Conservation (phyloP, 108 stramenopile genomes). For the Pseudonitzschia pungens region DNA sequence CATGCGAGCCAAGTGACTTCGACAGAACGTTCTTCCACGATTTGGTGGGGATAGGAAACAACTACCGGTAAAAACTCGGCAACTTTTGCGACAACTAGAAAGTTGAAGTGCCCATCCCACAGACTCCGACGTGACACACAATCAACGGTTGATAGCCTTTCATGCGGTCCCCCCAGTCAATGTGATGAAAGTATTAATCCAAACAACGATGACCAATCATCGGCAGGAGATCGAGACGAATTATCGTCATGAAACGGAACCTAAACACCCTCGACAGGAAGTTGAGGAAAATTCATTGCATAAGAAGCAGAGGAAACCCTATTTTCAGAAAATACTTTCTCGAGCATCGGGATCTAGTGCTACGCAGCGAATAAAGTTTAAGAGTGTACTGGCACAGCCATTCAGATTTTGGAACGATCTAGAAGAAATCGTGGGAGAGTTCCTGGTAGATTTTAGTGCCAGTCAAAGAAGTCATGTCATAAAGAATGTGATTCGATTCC, state of each 20-base stretch:
- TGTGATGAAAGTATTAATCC: conserved; percentile 7
- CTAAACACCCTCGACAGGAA: not conserved
- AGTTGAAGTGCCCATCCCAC: not conserved
- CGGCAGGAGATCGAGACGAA: conserved; percentile 9
- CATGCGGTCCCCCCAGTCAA: too few relatives aligned
- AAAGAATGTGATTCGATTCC: conserved; percentile 21
- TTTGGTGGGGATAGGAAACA: too few relatives aligned
- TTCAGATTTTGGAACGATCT: conserved; percentile 7
- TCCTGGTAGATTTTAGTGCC: conserved; percentile 4
- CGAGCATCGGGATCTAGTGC: not conserved
- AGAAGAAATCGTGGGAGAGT: conserved; percentile 13
- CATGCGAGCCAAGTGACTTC: not conserved
- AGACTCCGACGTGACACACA: not conserved
- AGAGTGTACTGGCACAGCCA: conserved; percentile 11
- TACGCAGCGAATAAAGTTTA: not conserved
- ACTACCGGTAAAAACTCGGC: not conserved
- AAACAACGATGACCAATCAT: conserved; percentile 15
- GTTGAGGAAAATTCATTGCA: not conserved
- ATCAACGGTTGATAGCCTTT: not conserved
- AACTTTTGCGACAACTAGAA: not conserved
- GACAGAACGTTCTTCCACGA: not conserved
- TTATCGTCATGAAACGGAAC: not conserved
- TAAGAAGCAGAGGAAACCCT: not conserved
- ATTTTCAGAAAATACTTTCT: not conserved
- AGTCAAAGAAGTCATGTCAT: conserved; percentile 16